Base-by-base conservation (phyloP, 1,139 yeast genomes). In the Geotrichum fermentans region DNA sequence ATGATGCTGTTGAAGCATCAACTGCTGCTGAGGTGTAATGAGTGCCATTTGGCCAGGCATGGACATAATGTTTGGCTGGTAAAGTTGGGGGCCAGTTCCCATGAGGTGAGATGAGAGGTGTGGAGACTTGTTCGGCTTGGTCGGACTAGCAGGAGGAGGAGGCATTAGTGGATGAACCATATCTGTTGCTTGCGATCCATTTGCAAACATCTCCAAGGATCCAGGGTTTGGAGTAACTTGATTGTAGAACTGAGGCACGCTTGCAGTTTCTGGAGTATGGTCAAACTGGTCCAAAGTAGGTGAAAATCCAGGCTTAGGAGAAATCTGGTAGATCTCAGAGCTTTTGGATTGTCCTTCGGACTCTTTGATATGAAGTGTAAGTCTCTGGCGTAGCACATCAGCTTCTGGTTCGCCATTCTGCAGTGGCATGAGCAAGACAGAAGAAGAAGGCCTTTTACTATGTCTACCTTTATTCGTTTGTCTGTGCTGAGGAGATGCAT, bases 301-400 rank as follows among this genome's bases (percentile, higher is more conserved):
- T n/a, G 60, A 58, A 38, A 51, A 52, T 3, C 55, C 50, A 21
- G 58, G 60, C 16, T 55, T 58, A 10, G 61, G 58, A n/a, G 60
- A 56, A 10, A 58, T 56, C 39, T 50, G 51, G 45, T 55, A 55
- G 2, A 53, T 45, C 33, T 57, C 58, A 5, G 58, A 51, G 26
- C 54, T 37, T 6, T 36, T 40, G n/a, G 24, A 11, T n/a, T 43
- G 47, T 30, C 33, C 35, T 8, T 48, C 51, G n/a, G 34, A 38
- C 11, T 34, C 38, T 7, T 30, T 45, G 17, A 42, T 37, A 21
- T 43, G 41, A 4, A 48, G 51, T 4, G 47, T 48, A 4, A 48
- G 36, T 28, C 51, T 40, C 24, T 48, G 51, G 4, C 51, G 47
- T 18, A 48, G 17, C 16, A 39, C 45, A 24, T 48, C 41, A 7